phyloP scores from a whole-genome alignment of 2,329 filamentous ascomycete species.

The Calonectria hongkongensis region DNA sequence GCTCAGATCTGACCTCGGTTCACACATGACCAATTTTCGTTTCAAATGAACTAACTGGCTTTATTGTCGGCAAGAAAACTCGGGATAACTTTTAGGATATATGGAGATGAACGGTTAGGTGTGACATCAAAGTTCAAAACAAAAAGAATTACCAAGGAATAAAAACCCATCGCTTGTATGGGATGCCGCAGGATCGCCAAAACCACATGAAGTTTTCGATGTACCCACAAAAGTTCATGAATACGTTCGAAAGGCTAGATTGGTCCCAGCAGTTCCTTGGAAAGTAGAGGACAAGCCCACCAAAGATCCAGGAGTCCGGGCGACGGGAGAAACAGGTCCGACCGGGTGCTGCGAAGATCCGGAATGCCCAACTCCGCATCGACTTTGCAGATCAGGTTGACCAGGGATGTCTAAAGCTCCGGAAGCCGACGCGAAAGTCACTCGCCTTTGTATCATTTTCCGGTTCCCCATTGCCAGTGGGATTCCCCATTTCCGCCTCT shows the following conservation, averaged over 20 bases:
- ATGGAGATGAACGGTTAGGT: slow-evolving; percentile 16
- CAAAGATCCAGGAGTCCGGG: background rate
- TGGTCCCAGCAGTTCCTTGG: background rate
- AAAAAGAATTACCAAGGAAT: slow-evolving; percentile 31
- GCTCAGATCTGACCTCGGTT: background rate
- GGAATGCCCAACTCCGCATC: background rate
- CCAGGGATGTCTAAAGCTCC: background rate
- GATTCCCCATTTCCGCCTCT: slow-evolving; percentile 40
- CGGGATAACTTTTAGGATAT: background rate
- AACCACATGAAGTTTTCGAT: slow-evolving; percentile 14
- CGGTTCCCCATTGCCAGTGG: background rate
- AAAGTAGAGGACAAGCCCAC: background rate
- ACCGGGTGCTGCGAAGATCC: background rate
- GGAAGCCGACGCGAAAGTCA: background rate
- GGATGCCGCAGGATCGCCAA: slow-evolving; percentile 7
- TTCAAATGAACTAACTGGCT: slow-evolving; percentile 12
- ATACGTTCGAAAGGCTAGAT: background rate
- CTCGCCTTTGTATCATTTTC: background rate
- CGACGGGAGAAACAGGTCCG: background rate
- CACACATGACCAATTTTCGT: background rate
- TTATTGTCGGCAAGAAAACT: no score
- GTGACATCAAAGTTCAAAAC: slow-evolving; percentile 18
- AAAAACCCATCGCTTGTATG: slow-evolving; percentile 3
- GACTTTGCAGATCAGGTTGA: background rate
- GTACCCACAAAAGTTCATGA: slow-evolving; percentile 18